These are phyloP conservation scores for Agarophyton chilense DNA, from an alignment of 23 red algal genomes.

Conservation along the genomic window DNA sequence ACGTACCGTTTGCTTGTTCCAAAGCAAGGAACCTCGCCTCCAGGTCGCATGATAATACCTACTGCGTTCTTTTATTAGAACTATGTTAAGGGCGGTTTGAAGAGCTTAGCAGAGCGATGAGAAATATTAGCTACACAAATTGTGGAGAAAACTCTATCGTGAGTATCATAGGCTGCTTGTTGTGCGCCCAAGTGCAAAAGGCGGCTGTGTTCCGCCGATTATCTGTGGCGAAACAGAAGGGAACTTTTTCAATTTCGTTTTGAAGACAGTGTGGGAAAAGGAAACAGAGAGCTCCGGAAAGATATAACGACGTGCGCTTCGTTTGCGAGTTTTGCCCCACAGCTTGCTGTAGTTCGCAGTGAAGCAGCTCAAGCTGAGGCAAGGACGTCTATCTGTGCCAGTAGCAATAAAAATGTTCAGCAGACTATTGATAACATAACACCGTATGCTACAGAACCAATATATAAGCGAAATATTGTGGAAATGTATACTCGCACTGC, in stretches of 20 bases:
- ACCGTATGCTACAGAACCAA: not conserved
- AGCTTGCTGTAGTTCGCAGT: not conserved
- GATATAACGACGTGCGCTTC: too few relatives aligned
- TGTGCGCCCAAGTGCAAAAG: slow-evolving; percentile 26
- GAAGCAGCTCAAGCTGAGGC: not conserved
- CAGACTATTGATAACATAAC: too few relatives aligned
- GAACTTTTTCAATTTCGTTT: too few relatives aligned
- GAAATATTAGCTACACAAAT: slow-evolving; percentile 3
- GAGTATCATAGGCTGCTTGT: not conserved
- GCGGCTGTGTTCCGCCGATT: not conserved
- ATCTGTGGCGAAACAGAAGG: too few relatives aligned
- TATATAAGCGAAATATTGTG: not conserved
- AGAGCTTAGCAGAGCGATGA: slow-evolving; percentile 29
- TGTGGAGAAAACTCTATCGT: slow-evolving; percentile 10
- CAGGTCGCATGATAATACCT: slow-evolving; percentile 20
- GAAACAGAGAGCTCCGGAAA: too few relatives aligned
- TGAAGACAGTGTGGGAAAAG: too few relatives aligned
- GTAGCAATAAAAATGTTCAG: too few relatives aligned
- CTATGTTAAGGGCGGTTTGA: not conserved
- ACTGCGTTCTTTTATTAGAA: slow-evolving; percentile 22
- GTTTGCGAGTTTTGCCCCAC: not conserved
- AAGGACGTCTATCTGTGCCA: not conserved
- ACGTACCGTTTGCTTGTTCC: not conserved
- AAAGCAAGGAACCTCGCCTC: slow-evolving; percentile 10
- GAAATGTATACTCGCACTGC: not conserved